Evolutionary conservation across 805 yeast species (phyloP).

Genomic region (Wickerhamiella dianesei): DNA sequence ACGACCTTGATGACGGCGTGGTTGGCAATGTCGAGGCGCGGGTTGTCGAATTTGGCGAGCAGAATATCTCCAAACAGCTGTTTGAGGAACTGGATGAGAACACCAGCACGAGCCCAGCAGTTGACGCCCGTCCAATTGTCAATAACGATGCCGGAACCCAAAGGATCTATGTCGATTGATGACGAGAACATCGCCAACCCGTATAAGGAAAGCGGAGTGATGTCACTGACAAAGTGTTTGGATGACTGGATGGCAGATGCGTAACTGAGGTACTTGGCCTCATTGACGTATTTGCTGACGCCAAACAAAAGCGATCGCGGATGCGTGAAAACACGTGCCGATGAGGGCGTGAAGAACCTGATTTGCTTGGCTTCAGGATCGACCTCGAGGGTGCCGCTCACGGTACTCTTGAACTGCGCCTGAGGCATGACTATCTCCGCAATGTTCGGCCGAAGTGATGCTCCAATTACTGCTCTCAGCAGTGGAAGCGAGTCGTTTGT

Average conservation of each 20-base stretch:
- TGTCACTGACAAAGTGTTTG: conserved; percentile 55
- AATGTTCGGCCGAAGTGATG: conserved; percentile 70
- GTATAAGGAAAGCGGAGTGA: conserved; percentile 66
- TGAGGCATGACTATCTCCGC: conserved; percentile 76
- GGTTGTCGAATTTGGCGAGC: conserved; percentile 43
- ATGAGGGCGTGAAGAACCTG: conserved; percentile 61
- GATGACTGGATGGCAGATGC: conserved; percentile 43
- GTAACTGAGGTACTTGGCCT: conserved; percentile 44
- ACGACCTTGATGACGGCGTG: conserved; percentile 23
- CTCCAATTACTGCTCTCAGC: conserved; percentile 56
- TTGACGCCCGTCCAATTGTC: conserved; percentile 83
- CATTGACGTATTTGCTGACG: conserved; percentile 27
- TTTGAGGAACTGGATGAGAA: conserved; percentile 59
- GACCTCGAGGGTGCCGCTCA: conserved; percentile 69
- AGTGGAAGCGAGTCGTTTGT: conserved; percentile 19
- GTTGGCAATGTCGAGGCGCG: conserved; percentile 23
- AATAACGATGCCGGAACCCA: conserved; percentile 66
- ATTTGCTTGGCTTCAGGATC: conserved; percentile 69
- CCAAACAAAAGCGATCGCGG: conserved; percentile 72
- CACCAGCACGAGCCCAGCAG: conserved; percentile 92
- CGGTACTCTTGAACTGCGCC: conserved; percentile 52
- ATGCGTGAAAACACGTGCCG: conserved; percentile 65
- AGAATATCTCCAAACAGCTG: conserved; percentile 52
- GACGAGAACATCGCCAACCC: conserved; percentile 78
- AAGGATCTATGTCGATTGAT: conserved; percentile 34